Evolutionary conservation across 2,329 filamentous ascomycete genomes (phyloP).

Genomic region (Fusarium avenaceum): DNA sequence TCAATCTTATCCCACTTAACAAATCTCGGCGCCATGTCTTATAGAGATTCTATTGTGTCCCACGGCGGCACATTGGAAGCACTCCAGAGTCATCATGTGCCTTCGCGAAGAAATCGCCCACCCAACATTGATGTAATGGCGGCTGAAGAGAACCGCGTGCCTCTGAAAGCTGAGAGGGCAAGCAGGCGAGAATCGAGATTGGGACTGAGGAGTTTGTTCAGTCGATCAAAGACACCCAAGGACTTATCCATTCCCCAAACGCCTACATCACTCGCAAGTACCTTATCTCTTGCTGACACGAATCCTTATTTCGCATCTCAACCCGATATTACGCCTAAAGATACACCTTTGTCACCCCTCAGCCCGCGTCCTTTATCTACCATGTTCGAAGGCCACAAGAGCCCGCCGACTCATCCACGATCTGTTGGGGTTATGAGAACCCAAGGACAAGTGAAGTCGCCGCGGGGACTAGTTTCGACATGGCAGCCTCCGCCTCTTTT

Average conservation of each 20-base stretch:
- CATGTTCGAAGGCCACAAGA: slow-evolving; percentile 44
- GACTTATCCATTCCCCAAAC: slow-evolving; percentile 51
- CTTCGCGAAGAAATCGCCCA: slow-evolving; percentile 45
- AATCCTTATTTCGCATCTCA: slow-evolving; percentile 59
- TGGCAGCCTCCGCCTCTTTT: slow-evolving; percentile 84
- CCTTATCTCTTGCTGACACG: slow-evolving; percentile 62
- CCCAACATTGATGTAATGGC: slow-evolving; percentile 46
- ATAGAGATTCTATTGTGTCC: slow-evolving; percentile 48
- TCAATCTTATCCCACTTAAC: neutral
- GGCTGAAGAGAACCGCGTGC: slow-evolving; percentile 55
- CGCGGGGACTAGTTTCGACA: slow-evolving; percentile 55
- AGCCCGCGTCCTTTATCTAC: slow-evolving; percentile 45
- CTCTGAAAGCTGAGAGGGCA: slow-evolving; percentile 60
- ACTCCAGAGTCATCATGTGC: slow-evolving; percentile 43
- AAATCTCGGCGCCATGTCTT: slow-evolving; percentile 33
- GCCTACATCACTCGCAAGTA: slow-evolving; percentile 56
- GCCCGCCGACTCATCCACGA: slow-evolving; percentile 25
- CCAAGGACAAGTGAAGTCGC: slow-evolving; percentile 37
- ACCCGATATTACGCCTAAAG: slow-evolving; percentile 56
- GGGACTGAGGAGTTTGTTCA: slow-evolving; percentile 66
- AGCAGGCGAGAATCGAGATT: slow-evolving; percentile 65
- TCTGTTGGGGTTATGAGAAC: slow-evolving; percentile 25
- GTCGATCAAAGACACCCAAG: slow-evolving; percentile 58
- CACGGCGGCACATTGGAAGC: slow-evolving; percentile 44
- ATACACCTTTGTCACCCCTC: slow-evolving; percentile 48